Evolutionary conservation across 2,329 filamentous ascomycete genomes (phyloP), one percentile per base, ranked within the genome.

Genomic region (Neoscytalidium dimidiatum): DNA sequence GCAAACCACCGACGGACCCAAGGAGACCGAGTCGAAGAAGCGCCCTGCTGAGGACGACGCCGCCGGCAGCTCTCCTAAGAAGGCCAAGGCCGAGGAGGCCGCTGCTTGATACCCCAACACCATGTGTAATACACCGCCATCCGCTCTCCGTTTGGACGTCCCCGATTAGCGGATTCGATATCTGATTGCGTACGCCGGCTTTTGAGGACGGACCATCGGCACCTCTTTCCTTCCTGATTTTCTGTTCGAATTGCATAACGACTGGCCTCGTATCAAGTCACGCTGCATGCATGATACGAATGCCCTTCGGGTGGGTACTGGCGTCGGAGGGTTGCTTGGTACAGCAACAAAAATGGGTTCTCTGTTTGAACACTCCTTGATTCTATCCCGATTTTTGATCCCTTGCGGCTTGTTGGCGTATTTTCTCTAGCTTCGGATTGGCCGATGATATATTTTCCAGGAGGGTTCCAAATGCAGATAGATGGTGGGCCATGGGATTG

Each of bases 61-160:
- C 6, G 73, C 70, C 33, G 48, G 49, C n/a, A 77, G 74, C 65
- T 77, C 79, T 21, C 71, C 78, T 26, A 84, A 84, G 75, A 84
- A 84, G 72, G 76, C 81, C 43, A 82, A 83, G 70, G 33, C 63
- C 19, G 63, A 65, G 33, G 63, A 58, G 19, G 44, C 41, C 41
- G 49, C 52, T 48, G 62, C 51, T 64, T 64, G 52, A 64, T 58
- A 56, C 19, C 52, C 52, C 5, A 11, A 26, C 31, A 43, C 38
- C 35, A 19, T 33, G 26, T 23, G n/a, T 23, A 31, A 17, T 29
- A 28, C 21, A 23, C 23, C 28, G 17, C 41, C 28, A 26, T 21
- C n/a, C 6, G 28, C 11, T 5, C n/a, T 5, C 7, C 41, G 9
- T 41, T n/a, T 8, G 26, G 29, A 13, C 26, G 28, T 21, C 13